A percentile compares a stretch with the other conserved stretches of the same genome.
Conservation (phyloP, 2,329 filamentous ascomycete genomes). For the Neopestalotiopsis sp. region DNA sequence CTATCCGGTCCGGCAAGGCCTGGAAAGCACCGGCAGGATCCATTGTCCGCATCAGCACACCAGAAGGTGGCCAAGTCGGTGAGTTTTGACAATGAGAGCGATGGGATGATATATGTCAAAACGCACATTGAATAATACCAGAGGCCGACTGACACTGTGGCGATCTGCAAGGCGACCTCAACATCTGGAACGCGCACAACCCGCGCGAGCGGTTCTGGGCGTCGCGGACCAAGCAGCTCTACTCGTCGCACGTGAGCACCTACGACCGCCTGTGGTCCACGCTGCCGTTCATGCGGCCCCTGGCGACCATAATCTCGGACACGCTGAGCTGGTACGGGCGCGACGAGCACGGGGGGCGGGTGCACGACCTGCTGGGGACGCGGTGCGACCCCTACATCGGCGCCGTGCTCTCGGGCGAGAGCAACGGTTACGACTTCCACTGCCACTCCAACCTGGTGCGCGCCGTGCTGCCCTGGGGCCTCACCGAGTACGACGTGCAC, state of each 20-base stretch:
- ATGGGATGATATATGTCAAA: too few species aligned
- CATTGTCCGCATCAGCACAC: slow-evolving; percentile 76
- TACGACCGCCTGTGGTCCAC: slow-evolving; percentile 79
- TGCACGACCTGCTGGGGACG: slow-evolving; percentile 83
- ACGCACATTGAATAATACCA: too few species aligned
- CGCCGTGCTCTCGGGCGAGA: slow-evolving; percentile 63
- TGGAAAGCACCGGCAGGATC: slow-evolving; percentile 73
- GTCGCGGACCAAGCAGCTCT: slow-evolving; percentile 76
- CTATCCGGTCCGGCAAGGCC: slow-evolving; percentile 74
- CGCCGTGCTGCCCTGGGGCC: slow-evolving; percentile 70
- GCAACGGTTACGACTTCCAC: slow-evolving; percentile 78
- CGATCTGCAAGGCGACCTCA: slow-evolving; percentile 68
- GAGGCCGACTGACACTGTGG: too few species aligned
- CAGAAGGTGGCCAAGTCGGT: slow-evolving; percentile 77
- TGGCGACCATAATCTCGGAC: slow-evolving; percentile 74
- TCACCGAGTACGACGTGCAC: slow-evolving; percentile 78
- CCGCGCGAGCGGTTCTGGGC: slow-evolving; percentile 86
- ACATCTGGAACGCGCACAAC: slow-evolving; percentile 80
- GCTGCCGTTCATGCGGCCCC: slow-evolving; percentile 76
- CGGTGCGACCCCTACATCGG: slow-evolving; percentile 87
- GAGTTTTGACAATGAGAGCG: slow-evolving; percentile 23
- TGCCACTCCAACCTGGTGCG: slow-evolving; percentile 83
- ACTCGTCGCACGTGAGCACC: slow-evolving; percentile 74
- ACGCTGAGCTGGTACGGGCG: slow-evolving; percentile 65
- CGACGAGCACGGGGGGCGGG: slow-evolving; percentile 67